Evolutionary conservation across 352 stramenopile species (phyloP).

Genomic region (Pythium aristosporum): DNA sequence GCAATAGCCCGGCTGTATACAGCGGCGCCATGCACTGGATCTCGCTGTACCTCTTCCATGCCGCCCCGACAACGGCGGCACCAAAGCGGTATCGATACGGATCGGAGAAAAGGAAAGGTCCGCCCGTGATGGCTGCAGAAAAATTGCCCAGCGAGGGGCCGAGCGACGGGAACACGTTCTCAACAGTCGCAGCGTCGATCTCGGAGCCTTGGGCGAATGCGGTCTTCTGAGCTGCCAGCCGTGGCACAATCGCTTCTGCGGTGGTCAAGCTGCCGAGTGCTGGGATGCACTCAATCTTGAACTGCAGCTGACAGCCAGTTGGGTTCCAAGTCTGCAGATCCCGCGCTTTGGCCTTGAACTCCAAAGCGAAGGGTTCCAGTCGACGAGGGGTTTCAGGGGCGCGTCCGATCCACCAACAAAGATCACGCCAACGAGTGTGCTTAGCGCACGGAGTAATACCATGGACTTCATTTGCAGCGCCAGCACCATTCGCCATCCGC

Average conservation of each 20-base stretch:
- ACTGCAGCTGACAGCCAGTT: conserved; percentile 6
- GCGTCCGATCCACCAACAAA: neutral
- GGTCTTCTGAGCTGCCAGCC: neutral
- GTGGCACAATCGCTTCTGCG: neutral
- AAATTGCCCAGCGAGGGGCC: conserved; percentile 85
- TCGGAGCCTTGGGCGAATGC: neutral
- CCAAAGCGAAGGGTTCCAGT: conserved; percentile 24
- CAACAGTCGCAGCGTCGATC: conserved; percentile 31
- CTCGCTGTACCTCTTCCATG: conserved; percentile 63
- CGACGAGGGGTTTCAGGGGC: neutral
- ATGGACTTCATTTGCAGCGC: neutral
- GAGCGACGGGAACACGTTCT: conserved; percentile 70
- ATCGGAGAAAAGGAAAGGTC: conserved; percentile 70
- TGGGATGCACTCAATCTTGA: conserved; percentile 8
- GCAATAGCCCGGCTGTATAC: conserved; percentile 63
- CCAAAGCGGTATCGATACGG: conserved; percentile 88
- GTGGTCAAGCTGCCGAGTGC: neutral
- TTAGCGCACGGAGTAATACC: neutral
- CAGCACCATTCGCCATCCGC: neutral
- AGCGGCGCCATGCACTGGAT: conserved; percentile 81
- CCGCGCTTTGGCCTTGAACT: conserved; percentile 5
- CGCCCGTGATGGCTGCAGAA: conserved; percentile 79
- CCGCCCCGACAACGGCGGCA: conserved; percentile 52
- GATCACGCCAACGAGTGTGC: neutral
- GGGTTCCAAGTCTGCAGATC: conserved; percentile 11